Conservation (phyloP, 305 asterid genomes). For the Solanum hybrid region DNA sequence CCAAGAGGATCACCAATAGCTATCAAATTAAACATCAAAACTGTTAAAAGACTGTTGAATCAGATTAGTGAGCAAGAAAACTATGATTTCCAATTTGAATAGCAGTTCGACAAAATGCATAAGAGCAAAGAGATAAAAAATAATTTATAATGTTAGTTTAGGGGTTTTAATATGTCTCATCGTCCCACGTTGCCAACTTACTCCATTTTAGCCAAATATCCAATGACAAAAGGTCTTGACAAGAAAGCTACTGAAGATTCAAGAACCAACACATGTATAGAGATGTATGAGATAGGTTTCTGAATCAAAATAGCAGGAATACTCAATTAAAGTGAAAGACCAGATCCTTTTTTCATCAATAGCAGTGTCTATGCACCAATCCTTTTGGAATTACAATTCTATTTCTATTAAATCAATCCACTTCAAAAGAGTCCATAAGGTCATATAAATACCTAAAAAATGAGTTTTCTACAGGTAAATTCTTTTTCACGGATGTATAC, state of each 20-base stretch:
- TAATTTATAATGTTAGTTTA: background rate
- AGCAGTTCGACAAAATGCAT: background rate
- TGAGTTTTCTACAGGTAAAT: background rate
- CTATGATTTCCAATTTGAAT: background rate
- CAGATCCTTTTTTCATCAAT: background rate
- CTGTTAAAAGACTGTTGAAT: slow-evolving; percentile 5
- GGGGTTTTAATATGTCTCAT: background rate
- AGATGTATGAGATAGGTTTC: background rate
- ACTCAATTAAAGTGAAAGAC: background rate
- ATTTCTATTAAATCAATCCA: background rate
- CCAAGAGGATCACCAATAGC: slow-evolving; percentile 92
- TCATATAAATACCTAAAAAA: background rate
- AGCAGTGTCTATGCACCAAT: background rate
- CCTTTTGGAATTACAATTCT: background rate
- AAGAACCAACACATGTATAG: background rate
- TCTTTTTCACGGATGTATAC: background rate
- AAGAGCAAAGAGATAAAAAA: background rate
- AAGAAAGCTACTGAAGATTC: background rate
- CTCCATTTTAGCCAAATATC: background rate
- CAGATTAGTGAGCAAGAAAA: background rate
- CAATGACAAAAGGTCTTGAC: background rate
- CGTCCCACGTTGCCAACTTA: background rate
- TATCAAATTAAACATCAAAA: slow-evolving; percentile 27
- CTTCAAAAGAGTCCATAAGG: background rate
- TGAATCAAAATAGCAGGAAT: background rate